Evolutionary conservation across 2,329 filamentous ascomycete genomes (phyloP).

Genomic region (Chalara sp.): DNA sequence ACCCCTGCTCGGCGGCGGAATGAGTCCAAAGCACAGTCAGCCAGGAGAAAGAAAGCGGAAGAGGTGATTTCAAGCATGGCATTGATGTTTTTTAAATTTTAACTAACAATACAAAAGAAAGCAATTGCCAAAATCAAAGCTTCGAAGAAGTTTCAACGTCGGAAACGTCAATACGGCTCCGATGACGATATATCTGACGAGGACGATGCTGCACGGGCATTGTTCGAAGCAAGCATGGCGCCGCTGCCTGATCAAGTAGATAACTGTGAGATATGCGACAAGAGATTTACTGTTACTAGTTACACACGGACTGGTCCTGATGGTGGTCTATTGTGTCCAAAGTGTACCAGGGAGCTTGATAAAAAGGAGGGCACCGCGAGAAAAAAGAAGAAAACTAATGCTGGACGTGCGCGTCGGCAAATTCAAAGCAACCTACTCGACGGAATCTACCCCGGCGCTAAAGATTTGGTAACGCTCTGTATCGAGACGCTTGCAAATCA

Average conservation of each 20-base stretch:
- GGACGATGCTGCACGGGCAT: conserved; percentile 42
- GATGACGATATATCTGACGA: conserved; percentile 37
- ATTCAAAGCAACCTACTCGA: conserved; percentile 80
- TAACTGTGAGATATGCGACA: conserved; percentile 78
- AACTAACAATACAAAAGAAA: conserved; percentile 27
- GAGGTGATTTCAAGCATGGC: conserved; percentile 26
- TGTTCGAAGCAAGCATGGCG: conserved; percentile 39
- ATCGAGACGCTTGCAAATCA: conserved; percentile 57
- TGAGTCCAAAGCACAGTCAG: conserved; percentile 23
- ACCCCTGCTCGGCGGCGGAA: conserved; percentile 18
- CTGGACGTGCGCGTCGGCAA: conserved; percentile 58
- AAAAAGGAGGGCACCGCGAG: conserved; percentile 57
- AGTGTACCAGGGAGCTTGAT: conserved; percentile 69
- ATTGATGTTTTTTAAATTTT: too few species aligned
- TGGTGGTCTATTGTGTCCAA: conserved; percentile 79
- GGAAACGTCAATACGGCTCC: conserved; percentile 34
- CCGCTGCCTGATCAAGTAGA: conserved; percentile 65
- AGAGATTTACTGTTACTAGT: conserved; percentile 86
- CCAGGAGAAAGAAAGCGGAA: conserved; percentile 31
- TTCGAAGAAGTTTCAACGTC: conserved; percentile 49
- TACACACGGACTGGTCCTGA: conserved; percentile 77
- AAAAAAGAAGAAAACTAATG: conserved; percentile 47
- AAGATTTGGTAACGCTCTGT: conserved; percentile 58
- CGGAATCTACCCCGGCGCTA: conserved; percentile 60
- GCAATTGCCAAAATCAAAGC: conserved; percentile 57